Percentiles rank a stretch among this genome's conserved stretches.
Conservation (phyloP, 2,329 filamentous ascomycete species). For the Chaetothyriales sp. region DNA sequence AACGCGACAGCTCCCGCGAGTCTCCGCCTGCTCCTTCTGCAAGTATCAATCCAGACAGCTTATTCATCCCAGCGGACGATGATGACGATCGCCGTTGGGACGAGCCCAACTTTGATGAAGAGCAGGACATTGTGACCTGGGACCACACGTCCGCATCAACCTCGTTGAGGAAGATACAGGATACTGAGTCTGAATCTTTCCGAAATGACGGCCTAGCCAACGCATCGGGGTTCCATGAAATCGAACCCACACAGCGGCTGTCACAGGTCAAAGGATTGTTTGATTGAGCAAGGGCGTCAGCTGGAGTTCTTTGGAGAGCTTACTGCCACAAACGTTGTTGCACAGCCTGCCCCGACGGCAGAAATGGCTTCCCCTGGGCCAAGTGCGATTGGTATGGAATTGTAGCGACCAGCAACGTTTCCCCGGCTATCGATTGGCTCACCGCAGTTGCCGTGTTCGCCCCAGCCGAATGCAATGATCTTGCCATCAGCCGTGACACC, state of each 20-base stretch:
- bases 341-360: conserved; percentile 70
- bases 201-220: conserved; percentile 7
- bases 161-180: conserved; percentile 23
- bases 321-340: conserved; percentile 62
- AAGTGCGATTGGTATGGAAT: conserved; percentile 27
- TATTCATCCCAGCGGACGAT: conserved; percentile 47
- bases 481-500: conserved; percentile 51
- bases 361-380: conserved; percentile 40
- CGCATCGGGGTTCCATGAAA: conserved; percentile 21
- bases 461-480: conserved; percentile 86
- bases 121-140: conserved; percentile 27
- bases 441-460: conserved; percentile 94
- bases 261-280: conserved; percentile 35
- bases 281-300: conserved; percentile 21
- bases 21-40: conserved; percentile 25
- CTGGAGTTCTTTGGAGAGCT: conserved; percentile 2
- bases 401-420: conserved; percentile 57
- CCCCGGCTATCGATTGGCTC: conserved; percentile 46
- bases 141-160: conserved; percentile 37
- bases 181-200: conserved; percentile 22
- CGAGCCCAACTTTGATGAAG: conserved; percentile 41
- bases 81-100: conserved; percentile 47
- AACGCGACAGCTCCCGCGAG: conserved; percentile 8
- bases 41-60: conserved; percentile 40
- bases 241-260: conserved; percentile 35